These are phyloP conservation scores for Cordyceps fumosorosea DNA, from an alignment of 2,329 filamentous ascomycete genomes.

Conservation along the genomic window DNA sequence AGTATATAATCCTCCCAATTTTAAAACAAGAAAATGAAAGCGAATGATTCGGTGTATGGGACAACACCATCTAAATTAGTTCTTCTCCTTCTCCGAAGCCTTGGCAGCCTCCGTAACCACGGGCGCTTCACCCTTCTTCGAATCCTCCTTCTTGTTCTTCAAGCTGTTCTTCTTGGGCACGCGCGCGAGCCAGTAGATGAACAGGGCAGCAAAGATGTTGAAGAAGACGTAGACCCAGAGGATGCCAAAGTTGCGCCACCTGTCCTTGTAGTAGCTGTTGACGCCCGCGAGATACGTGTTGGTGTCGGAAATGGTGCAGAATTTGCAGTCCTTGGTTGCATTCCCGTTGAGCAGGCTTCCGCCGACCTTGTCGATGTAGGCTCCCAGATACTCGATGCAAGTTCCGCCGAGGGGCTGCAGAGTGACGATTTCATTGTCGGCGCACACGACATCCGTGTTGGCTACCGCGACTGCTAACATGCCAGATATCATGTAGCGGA, in stretches of 20 bases:
- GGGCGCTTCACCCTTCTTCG: neutral
- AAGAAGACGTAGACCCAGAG: slow-evolving; percentile 53
- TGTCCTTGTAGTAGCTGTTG: slow-evolving; percentile 46
- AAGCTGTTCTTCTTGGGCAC: slow-evolving; percentile 35
- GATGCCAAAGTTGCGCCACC: slow-evolving; percentile 65
- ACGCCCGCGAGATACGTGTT: slow-evolving; percentile 44
- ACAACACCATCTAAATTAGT: neutral
- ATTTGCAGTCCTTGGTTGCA: slow-evolving; percentile 47
- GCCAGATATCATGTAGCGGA: slow-evolving; percentile 72
- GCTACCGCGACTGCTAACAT: slow-evolving; percentile 66
- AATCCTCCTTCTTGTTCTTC: slow-evolving; percentile 21
- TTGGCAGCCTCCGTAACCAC: neutral
- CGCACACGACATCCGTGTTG: slow-evolving; percentile 58
- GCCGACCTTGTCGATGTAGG: slow-evolving; percentile 41
- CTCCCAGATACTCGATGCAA: slow-evolving; percentile 52
- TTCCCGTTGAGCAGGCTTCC: slow-evolving; percentile 47
- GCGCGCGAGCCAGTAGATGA: slow-evolving; percentile 49
- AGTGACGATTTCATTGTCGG: slow-evolving; percentile 60
- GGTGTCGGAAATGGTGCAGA: slow-evolving; percentile 45
- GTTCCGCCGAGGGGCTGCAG: slow-evolving; percentile 58
- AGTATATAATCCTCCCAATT: neutral
- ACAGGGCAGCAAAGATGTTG: slow-evolving; percentile 49
- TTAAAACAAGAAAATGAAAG: neutral
- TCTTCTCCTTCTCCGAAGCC: neutral
- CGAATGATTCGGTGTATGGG: neutral